These are phyloP conservation scores for Prunus mira DNA, from an alignment of 306 rosid species.

Conservation along the genomic window DNA sequence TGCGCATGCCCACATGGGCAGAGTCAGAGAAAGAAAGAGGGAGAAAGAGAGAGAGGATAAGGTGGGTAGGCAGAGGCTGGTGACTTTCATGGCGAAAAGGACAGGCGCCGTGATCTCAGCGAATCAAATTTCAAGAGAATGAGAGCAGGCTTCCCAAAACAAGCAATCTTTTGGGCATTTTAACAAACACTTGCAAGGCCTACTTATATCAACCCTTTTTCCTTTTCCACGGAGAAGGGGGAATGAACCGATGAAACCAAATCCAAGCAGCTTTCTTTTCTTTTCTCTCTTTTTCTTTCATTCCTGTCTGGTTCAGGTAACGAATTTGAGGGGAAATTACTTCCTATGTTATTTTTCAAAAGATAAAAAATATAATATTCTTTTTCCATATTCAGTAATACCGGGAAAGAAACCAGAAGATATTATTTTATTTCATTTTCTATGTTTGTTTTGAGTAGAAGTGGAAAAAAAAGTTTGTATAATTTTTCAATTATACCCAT, in stretches of 20 bases:
- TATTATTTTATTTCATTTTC: no score
- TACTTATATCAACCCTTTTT: neutral
- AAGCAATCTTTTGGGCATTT: conserved; percentile 18
- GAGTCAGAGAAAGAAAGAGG: conserved; percentile 1
- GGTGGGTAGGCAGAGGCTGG: conserved; percentile 22
- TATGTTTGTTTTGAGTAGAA: no score
- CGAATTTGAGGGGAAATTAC: no score
- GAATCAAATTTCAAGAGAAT: conserved; percentile 20
- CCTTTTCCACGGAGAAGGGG: neutral
- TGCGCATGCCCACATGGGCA: conserved; percentile 34
- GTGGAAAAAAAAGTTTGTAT: no score
- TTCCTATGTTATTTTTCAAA: no score
- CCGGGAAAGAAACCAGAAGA: accelerated
- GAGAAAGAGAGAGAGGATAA: conserved; percentile 20
- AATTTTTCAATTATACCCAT: no score
- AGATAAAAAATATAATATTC: accelerated
- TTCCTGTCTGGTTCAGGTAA: no score
- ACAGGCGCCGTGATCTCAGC: conserved; percentile 35
- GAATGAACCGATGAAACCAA: conserved; percentile 1
- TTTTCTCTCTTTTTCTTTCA: neutral
- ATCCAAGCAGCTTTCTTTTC: neutral
- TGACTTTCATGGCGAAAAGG: conserved; percentile 30
- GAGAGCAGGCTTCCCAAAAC: neutral
- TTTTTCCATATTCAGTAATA: accelerated
- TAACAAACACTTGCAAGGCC: neutral